Evolutionary conservation across 192 early-diverging fungal genomes (phyloP).

Genomic region (Helicostylum pulchrum): DNA sequence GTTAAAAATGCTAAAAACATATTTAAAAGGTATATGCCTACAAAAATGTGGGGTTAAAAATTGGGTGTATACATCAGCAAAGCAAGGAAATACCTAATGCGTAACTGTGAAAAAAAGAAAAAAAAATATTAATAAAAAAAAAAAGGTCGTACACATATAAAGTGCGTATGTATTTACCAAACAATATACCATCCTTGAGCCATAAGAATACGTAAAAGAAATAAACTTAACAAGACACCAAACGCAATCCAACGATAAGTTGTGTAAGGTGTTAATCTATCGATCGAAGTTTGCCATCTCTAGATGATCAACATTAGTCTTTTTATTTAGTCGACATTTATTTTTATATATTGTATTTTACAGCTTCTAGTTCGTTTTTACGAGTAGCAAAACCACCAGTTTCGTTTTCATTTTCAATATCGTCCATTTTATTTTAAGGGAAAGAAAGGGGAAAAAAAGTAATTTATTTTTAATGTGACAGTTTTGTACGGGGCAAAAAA

Average conservation of each 20-base stretch:
- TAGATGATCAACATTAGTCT: constrained; percentile 22
- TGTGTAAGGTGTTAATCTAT: constrained; percentile 76
- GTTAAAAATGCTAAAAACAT: constrained; percentile 93
- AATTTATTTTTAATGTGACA: too few relatives aligned
- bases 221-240: constrained; percentile 55
- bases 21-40: constrained; percentile 94
- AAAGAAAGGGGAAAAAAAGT: too few relatives aligned
- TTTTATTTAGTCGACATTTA: neutral
- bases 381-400: too few relatives aligned
- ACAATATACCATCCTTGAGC: constrained; percentile 94
- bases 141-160: constrained; percentile 1
- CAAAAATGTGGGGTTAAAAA: too few relatives aligned
- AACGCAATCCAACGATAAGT: constrained; percentile 76
- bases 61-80: too few relatives aligned
- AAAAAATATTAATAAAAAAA: neutral
- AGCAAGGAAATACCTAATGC: too few relatives aligned
- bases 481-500: too few relatives aligned
- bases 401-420: too few relatives aligned
- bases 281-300: constrained; percentile 77
- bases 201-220: constrained; percentile 70
- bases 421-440: too few relatives aligned
- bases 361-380: neutral
- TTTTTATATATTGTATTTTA: too few relatives aligned
- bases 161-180: constrained; percentile 61
- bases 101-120: constrained; percentile 12